Evolutionary conservation across 164 flowering plant genomes (phyloP).

Genomic region (Magnolia officinalis): DNA sequence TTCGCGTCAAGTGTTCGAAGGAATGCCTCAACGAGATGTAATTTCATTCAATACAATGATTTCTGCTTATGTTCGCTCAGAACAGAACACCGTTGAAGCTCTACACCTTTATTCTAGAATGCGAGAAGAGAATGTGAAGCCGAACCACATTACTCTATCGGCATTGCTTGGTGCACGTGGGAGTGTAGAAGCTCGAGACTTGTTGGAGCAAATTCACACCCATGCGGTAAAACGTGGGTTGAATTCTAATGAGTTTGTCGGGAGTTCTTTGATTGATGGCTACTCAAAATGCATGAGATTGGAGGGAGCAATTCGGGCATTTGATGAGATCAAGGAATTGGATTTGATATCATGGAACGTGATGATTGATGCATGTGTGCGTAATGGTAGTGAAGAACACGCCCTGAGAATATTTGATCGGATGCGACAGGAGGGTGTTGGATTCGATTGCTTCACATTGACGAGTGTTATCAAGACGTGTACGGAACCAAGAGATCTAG

Average conservation of each 20-base stretch:
- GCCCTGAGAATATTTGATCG: conserved; percentile 20
- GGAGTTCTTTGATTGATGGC: conserved; percentile 25
- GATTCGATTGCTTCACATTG: conserved; percentile 28
- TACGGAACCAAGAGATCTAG: conserved; percentile 21
- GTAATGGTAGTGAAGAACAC: conserved; percentile 18
- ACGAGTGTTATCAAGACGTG: conserved; percentile 26
- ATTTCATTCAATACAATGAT: conserved; percentile 23
- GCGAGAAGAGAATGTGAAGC: conserved; percentile 18
- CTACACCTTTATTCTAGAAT: conserved; percentile 11
- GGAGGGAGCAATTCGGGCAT: conserved; percentile 18
- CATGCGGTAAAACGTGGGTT: conserved; percentile 15
- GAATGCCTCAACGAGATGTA: conserved; percentile 21
- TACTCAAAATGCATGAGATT: conserved; percentile 25
- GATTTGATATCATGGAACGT: conserved; percentile 33
- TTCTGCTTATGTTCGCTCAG: background rate
- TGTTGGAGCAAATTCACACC: conserved; percentile 21
- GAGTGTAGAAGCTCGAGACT: background rate
- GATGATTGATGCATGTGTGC: conserved; percentile 25
- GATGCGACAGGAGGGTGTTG: conserved; percentile 19
- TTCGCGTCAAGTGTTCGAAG: conserved; percentile 16
- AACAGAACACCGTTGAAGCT: background rate
- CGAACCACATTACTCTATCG: conserved; percentile 20
- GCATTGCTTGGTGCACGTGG: conserved; percentile 15
- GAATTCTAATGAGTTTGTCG: conserved; percentile 25
- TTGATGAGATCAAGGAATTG: conserved; percentile 21